Evolutionary conservation across 78 protist genomes (phyloP), one percentile per base, ranked within the genome.

Genomic region (Paratrimastix pyriformis): DNA sequence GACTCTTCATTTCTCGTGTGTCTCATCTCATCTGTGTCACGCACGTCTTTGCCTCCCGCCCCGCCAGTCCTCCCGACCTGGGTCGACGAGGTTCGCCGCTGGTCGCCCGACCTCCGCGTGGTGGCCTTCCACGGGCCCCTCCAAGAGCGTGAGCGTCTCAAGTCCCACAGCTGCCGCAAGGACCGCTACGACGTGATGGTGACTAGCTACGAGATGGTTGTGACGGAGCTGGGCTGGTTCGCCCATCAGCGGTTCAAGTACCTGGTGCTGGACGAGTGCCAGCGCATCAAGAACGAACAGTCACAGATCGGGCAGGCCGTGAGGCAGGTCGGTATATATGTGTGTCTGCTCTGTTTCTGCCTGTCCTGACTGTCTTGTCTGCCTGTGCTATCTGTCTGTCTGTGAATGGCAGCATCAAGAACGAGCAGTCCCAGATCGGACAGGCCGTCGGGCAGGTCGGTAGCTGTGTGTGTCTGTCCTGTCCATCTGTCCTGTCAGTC

Each of bases 211-310:
- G 68, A 62, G 15, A 62, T 62, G 11, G 11, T 62, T 18, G 13
- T 62, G 68, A 33, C 68, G 37, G 13, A 15, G 15, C 13, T 29
- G 21, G 68, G 18, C 15, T 62, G 68, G 68, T 33, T 62, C 15
- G 13, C 13, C 42, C 11, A 62, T 15, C 68, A 62, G 18, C 13
- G 15, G 11, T 62, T 15, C 42, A 26, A 66, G 26, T 91, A 88
- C 81, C 9, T 95, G 24, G 72, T 96, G 43, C 73, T 96, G 62
- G 99, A 97, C 77, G 99, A 97, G 88, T 98, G 96, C 11, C 88
- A 95, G 73, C 79, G 96, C 15, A 85, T 97, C 66, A 97, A 97
- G 86, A 96, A 94, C 91, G 95, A 95, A 65, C 35, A 87, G 43
- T 84, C 97, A 15, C 52, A 40, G 58, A 80, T 93, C 43, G 73